Conservation (phyloP, 768 basidiomycete species). For the Termitomyces sp. region DNA sequence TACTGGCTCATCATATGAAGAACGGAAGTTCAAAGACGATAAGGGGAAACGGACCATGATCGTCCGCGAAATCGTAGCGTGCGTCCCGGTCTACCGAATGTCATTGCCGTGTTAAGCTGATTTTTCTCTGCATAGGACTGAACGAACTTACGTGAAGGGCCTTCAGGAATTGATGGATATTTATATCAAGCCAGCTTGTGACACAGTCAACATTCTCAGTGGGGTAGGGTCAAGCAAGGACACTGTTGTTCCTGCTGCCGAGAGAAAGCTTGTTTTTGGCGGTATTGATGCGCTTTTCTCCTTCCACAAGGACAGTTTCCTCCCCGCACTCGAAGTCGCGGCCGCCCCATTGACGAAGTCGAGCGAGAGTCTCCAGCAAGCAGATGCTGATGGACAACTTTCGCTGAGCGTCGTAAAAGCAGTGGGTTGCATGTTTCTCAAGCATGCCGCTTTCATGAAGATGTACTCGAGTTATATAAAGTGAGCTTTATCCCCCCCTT, state of each 20-base stretch:
- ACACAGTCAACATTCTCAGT: constrained; percentile 63
- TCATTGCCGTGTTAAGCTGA: background rate
- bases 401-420: constrained; percentile 72
- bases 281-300: constrained; percentile 86
- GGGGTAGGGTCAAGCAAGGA: constrained; percentile 74
- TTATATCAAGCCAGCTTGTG: constrained; percentile 83
- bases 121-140: constrained; percentile 55
- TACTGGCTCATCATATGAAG: constrained; percentile 59
- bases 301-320: constrained; percentile 90
- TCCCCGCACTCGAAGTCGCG: constrained; percentile 83
- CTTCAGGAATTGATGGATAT: constrained; percentile 92
- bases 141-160: constrained; percentile 92
- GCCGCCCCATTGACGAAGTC: constrained; percentile 61
- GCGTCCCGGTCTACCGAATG: constrained; percentile 26
- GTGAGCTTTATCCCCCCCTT: constrained; percentile 40
- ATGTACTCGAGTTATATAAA: constrained; percentile 99
- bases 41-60: constrained; percentile 78
- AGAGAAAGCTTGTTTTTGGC: constrained; percentile 89
- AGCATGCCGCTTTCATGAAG: constrained; percentile 95
- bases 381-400: constrained; percentile 67
- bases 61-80: constrained; percentile 90
- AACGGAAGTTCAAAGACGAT: constrained; percentile 91
- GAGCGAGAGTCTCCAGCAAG: constrained; percentile 36
- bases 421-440: constrained; percentile 86
- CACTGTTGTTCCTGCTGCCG: constrained; percentile 76